Evolutionary conservation across 371 early-diverging fungal genomes (phyloP), one percentile per base, ranked within the genome.

Genomic region (Actinomortierella wolfii): DNA sequence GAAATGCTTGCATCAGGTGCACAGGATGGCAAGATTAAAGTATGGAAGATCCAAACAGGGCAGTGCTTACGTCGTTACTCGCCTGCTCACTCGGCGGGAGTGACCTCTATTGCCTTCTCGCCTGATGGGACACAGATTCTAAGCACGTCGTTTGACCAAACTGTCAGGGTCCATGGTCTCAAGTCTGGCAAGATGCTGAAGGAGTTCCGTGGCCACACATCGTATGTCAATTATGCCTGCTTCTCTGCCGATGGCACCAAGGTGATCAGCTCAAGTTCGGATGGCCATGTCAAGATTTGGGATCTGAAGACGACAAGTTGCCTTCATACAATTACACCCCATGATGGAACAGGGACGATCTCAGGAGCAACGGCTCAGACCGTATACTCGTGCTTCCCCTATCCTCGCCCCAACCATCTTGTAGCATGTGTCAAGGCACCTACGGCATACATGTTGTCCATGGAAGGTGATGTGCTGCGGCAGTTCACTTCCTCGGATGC

Each of bases 211-310:
- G 98, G 98, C 0, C 98, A 97, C 61, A 80, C 89, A 0, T 91
- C 93, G 0, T 94, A 90, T 62, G 90, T 96, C 43, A 97, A 95
- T 74, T 76, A 81, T 18, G 93, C 86, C 2, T 52, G 84, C 2
- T 97, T 87, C 58, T 87, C 86, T 14, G 48, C 74, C 11, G 93
- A 93, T 60, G 86, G 85, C 63, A 60, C 81, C 1, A 70, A 81
- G 2, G 78, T 97, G 0, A 59, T 95, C 17, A 92, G 89, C 64
- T 92, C 83, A 0, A 91, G 92, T 43, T 90, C 90, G 57, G 98
- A 97, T 67, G 97, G 97, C 3, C 88, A 91, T 0, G 81, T 93
- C 47, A 94, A 88, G 91, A 83, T 92, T 14, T 94, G 94, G 94
- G 92, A 92, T 73, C 68, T 79, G 17, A 88, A 84, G 51, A 80